Evolutionary conservation across 257 asterid species (phyloP), one percentile per base, ranked within the genome.

Genomic region (Eustoma russellianum): DNA sequence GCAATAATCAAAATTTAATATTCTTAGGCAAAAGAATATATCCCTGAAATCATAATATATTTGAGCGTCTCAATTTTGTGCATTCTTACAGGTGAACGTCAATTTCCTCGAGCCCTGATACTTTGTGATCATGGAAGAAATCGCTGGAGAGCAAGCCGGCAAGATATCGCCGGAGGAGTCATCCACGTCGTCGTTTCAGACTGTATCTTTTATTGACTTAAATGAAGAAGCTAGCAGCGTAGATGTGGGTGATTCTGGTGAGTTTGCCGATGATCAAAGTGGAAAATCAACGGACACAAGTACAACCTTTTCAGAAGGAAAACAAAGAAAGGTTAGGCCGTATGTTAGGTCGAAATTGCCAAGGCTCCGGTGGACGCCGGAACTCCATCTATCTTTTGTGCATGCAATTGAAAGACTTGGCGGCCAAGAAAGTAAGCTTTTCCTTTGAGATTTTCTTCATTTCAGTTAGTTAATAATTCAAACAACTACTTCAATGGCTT

Each of bases 301-400:
- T 6, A 65, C 56, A 15, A 65, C 56, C n/a, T 65, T 66, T 0
- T 69, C 44, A 0, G 74, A 71, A 28, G 73, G 72, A 43, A 71
- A 62, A 51, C 74, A 58, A 76, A 66, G 57, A 38, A 54, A 62
- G 0, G 86, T 85, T 48, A 74, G 98, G 2, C 88, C 67, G 13
- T 92, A 92, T 18, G 72, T 85, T 38, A 70, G 98, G 50, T 88
- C 98, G 13, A 88, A 82, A 68, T 63, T 77, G 76, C 98, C 98
- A 0, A 72, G 98, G 80, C 91, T 92, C 13, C 72, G 93, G 40
- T 92, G 98, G 98, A 92, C 98, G 46, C 86, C 93, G 1, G 91
- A 88, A 2, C 95, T 88, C 5, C 98, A 87, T 66, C 79, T 73
- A 70, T 79, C 95, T 33, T 92, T 92, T 60, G 85, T 92, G 24